These are phyloP conservation scores for Ustulina deusta DNA, from an alignment of 2,329 filamentous ascomycete genomes.

Conservation along the genomic window DNA sequence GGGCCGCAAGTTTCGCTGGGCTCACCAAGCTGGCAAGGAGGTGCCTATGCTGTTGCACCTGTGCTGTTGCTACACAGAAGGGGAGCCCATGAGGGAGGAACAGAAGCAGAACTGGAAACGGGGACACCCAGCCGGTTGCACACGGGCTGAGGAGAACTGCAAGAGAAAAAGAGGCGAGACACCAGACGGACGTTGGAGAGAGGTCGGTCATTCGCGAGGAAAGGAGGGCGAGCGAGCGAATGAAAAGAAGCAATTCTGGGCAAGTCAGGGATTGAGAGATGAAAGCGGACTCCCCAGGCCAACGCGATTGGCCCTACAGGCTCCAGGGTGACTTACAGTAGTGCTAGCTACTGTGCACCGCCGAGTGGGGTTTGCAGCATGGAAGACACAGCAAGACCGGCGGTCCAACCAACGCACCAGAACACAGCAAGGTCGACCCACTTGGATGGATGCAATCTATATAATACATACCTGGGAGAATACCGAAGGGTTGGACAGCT, in stretches of 20 bases:
- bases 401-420: conserved; percentile 17
- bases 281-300: conserved; percentile 35
- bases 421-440: conserved; percentile 4
- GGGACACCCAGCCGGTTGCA: conserved; percentile 25
- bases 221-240: conserved; percentile 38
- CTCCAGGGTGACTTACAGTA: conserved; percentile 21
- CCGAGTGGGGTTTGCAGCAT: conserved; percentile 11
- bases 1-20: background rate
- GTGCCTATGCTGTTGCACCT: conserved; percentile 3
- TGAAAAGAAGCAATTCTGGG: conserved; percentile 40
- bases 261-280: conserved; percentile 33
- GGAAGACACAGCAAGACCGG: conserved; percentile 1
- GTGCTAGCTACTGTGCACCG: conserved; percentile 10
- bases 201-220: conserved; percentile 34
- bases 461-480: background rate
- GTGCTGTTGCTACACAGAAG: conserved; percentile 1
- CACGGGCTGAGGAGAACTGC: conserved; percentile 30
- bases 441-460: conserved; percentile 15
- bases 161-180: conserved; percentile 24
- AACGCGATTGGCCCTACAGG: conserved; percentile 10
- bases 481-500: no score
- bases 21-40: conserved; percentile 1
- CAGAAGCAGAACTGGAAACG: conserved; percentile 24
- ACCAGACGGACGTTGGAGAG: conserved; percentile 30
- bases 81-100: conserved; percentile 23